Conservation (phyloP, 164 flowering plant species). For the Tetracentron sinense region DNA sequence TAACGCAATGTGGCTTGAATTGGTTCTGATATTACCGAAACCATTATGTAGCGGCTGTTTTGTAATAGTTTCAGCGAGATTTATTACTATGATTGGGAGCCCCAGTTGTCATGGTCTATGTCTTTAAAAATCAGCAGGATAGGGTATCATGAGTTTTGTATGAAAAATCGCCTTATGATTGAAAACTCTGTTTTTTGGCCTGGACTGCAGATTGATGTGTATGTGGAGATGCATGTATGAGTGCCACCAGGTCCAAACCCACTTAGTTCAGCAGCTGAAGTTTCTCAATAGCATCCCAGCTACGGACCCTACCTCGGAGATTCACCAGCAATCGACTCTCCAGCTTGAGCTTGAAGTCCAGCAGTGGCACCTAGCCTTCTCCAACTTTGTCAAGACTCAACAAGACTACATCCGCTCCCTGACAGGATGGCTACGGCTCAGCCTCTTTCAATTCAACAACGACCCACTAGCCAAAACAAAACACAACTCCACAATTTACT, state of each 20-base stretch:
- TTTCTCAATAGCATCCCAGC: slow-evolving; percentile 65
- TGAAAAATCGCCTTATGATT: too few species aligned
- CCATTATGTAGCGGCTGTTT: too few species aligned
- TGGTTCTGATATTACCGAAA: too few species aligned
- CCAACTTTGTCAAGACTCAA: slow-evolving; percentile 73
- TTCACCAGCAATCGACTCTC: slow-evolving; percentile 82
- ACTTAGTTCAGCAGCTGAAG: slow-evolving; percentile 90
- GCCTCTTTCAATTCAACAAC: slow-evolving; percentile 71
- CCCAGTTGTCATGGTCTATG: too few species aligned
- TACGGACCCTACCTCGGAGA: slow-evolving; percentile 67
- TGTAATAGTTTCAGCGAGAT: too few species aligned
- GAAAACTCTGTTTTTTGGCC: not conserved
- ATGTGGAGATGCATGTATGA: slow-evolving; percentile 99
- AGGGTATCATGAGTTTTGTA: too few species aligned
- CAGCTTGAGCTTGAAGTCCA: slow-evolving; percentile 89
- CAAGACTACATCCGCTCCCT: slow-evolving; percentile 77
- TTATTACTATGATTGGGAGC: too few species aligned
- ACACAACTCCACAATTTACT: slow-evolving; percentile 68
- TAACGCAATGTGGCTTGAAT: too few species aligned
- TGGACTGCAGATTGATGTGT: slow-evolving; percentile 56
- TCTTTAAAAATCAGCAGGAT: too few species aligned
- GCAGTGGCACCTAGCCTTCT: slow-evolving; percentile 85
- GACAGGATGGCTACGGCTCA: slow-evolving; percentile 88
- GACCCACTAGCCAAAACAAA: slow-evolving; percentile 39
- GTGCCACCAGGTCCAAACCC: slow-evolving; percentile 91